Conservation (phyloP, 139 green algal species). For the Ulvella scutata region DNA sequence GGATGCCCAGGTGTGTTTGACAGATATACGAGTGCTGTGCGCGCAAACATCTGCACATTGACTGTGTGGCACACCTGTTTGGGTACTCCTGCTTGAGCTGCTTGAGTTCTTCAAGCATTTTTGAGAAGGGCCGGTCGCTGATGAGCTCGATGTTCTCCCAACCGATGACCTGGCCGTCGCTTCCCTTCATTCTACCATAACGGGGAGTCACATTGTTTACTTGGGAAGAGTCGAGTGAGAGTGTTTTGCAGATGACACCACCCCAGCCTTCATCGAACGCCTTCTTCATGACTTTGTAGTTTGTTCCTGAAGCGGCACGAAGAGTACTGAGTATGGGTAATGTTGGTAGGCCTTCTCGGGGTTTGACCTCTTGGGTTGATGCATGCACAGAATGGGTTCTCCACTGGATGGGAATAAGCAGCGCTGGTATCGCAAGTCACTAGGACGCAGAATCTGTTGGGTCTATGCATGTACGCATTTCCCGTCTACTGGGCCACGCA, state of each 20-base stretch:
- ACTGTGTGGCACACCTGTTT: conserved; percentile 25
- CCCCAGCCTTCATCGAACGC: conserved; percentile 97
- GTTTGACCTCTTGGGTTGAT: too few relatives aligned
- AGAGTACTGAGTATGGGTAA: too few relatives aligned
- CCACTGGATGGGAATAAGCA: too few relatives aligned
- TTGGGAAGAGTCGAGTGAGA: conserved; percentile 51
- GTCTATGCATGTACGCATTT: too few relatives aligned
- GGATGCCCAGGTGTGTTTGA: too few relatives aligned
- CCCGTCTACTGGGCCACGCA: too few relatives aligned
- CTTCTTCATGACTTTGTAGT: conserved; percentile 68
- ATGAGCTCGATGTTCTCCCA: conserved; percentile 97
- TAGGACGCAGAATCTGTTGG: too few relatives aligned
- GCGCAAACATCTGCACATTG: too few relatives aligned
- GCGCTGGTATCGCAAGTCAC: too few relatives aligned
- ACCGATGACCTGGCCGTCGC: conserved; percentile 56
- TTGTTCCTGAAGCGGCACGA: conserved; percentile 69
- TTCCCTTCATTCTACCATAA: conserved; percentile 76
- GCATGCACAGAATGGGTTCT: too few relatives aligned
- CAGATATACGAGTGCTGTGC: too few relatives aligned
- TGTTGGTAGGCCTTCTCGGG: too few relatives aligned
- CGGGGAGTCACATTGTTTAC: conserved; percentile 89
- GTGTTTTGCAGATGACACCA: conserved; percentile 91
- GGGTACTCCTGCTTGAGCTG: conserved; percentile 86
- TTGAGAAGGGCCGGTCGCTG: conserved; percentile 77
- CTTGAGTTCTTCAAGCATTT: conserved; percentile 85